Evolutionary conservation across 306 rosid genomes (phyloP), one percentile per base, ranked within the genome.

Genomic region (Glycyrrhiza uralensis): DNA sequence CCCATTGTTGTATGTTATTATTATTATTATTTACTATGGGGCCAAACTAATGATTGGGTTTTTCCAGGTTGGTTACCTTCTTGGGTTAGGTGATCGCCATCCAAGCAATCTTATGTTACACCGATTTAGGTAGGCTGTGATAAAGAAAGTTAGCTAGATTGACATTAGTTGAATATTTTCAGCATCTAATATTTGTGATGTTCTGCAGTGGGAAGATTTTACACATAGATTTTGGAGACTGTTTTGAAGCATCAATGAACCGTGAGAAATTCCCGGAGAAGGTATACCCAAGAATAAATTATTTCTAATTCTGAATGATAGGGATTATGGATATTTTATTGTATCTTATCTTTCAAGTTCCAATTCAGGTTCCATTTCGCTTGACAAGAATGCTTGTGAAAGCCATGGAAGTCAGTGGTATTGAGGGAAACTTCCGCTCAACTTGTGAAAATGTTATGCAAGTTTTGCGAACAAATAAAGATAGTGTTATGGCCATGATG

Each of bases 401-500:
- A 82, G 98, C 98, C 59, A 94, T 94, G 98, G 98, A 91, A 85
- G 97, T 91, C 70, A 94, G 98, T 79, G 98, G 98, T 46, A 87
- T 94, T 3, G 98, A 94, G 79, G 98, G 98, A 36, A 94, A 94
- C 82, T 94, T 91, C 84, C 98, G 98, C 62, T 89, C 98, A 79
- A 94, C 98, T 59, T 94, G 97, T 71, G 97, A 91, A 79, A 94
- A 89, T 84, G 97, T 94, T 32, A 89, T 94, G 97, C 93, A 89
- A 75, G 98, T 94, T 79, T 84, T 94, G 61, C 90, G 97, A 80
- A 81, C 95, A 30, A 69, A 94, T 84, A 89, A 77, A 75, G 92
- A 91, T 55, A 85, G 98, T 63, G 97, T 94, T 61, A 94, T 94
- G 98, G 98, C 98, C 59, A 94, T 94, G 98, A 94, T 94, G 98